Evolutionary conservation across 2,329 filamentous ascomycete species (phyloP), one percentile per base, ranked within the genome.

Genomic region (Colletotrichum truncatum): DNA sequence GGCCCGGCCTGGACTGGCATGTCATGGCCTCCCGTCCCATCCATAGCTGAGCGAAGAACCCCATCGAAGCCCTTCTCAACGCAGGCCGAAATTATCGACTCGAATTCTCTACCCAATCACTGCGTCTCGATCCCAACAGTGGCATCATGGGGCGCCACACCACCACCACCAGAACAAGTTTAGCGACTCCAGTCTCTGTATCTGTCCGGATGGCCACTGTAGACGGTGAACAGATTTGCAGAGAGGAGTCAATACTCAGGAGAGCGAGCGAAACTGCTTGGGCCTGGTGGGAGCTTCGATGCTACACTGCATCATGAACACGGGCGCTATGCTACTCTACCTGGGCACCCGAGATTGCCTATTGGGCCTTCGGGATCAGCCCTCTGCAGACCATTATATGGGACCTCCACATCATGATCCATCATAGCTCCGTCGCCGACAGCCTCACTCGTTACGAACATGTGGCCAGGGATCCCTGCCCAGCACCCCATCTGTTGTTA

Each of bases 401-500:
- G 60, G 60, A 12, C 61, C 32, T 48, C 48, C 48, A 48, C 57
- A 65, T 65, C 57, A 62, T 62, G 57, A 45, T 65, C 62, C 62
- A 62, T 65, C 62, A 65, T 62, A 28, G 62, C 57, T 60, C 61
- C 61, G 34, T 62, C 54, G 65, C 67, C 62, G 72, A 71, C 74
- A 76, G 74, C 74, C 74, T 76, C 74, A 76, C 73, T 76, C 74
- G 69, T 75, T 68, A 63, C 64, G 68, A 70, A 41, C 45, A 34
- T 38, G 39, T 51, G 55, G 3, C 51, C 69, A 71, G 72, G 72
- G 71, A 68, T 64, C 71, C 71, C 70, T 71, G 70, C 61, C 18
- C 25, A 30, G 11, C 16, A 10, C 43, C 52, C 62, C 52, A 46
- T 57, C 60, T 53, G 64, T 69, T 64, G 70, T 73, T 71, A 73